Percentiles rank a stretch among this genome's conserved stretches.
Conservation (phyloP, 208 protist species). For the Trypanosoma brucei region DNA sequence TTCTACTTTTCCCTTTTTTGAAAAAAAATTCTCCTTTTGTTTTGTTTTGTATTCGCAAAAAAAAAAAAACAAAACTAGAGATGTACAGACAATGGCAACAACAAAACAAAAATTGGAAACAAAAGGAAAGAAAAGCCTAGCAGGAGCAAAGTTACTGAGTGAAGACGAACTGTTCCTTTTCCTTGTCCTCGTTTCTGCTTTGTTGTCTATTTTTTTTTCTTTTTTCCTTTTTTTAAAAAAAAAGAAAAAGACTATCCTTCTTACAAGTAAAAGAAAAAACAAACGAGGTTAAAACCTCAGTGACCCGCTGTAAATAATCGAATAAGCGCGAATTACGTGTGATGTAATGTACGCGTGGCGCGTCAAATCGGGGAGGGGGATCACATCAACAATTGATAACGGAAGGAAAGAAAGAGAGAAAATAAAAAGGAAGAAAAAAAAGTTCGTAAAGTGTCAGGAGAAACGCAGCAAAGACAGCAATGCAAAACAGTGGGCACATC, state of each 20-base stretch:
- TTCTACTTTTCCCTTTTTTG: too few relatives aligned
- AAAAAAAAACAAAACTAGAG: too few relatives aligned
- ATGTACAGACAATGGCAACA: too few relatives aligned
- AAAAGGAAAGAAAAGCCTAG: too few relatives aligned
- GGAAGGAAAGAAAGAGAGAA: not conserved
- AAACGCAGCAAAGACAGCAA: constrained; percentile 1
- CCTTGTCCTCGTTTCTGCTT: not conserved
- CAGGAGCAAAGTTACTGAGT: too few relatives aligned
- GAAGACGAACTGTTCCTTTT: not conserved
- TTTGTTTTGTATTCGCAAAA: too few relatives aligned
- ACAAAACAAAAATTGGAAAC: too few relatives aligned
- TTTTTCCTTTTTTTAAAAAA: constrained; percentile 3
- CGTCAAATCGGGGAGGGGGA: not conserved
- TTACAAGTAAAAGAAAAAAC: not conserved
- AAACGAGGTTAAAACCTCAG: constrained; percentile 18
- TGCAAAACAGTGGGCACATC: not conserved
- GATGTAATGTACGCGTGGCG: too few relatives aligned
- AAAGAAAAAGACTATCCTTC: too few relatives aligned
- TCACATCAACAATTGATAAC: not conserved
- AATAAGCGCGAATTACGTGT: too few relatives aligned
- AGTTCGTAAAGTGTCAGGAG: constrained; percentile 1
- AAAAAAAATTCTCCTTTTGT: too few relatives aligned
- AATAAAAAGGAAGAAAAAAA: constrained; percentile 14
- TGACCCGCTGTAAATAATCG: not conserved
- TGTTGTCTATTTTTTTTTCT: constrained; percentile 9